A percentile compares a stretch with the other conserved stretches of the same genome.
Evolutionary conservation across 108 stramenopile genomes (phyloP).

Genomic region (Cyclostephanos invisitatus): DNA sequence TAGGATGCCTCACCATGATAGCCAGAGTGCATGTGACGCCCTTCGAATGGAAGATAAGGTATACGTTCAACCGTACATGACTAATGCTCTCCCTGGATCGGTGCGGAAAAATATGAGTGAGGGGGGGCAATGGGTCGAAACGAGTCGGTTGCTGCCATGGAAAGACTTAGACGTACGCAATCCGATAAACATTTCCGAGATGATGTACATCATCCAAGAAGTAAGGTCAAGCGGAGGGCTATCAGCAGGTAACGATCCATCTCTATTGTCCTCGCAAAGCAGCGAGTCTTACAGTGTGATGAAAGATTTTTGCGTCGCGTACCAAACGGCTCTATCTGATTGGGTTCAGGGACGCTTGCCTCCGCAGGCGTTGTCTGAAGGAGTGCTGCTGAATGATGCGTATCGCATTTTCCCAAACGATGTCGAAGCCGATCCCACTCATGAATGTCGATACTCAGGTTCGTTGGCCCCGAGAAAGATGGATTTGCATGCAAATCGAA

Average conservation of each 20-base stretch:
- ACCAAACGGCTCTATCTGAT: slow-evolving; percentile 21
- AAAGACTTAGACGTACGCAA: slow-evolving; percentile 20
- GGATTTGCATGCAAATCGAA: not conserved
- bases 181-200: not conserved
- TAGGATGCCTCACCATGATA: not conserved
- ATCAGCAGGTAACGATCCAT: not conserved
- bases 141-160: slow-evolving; percentile 15
- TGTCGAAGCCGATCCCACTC: slow-evolving; percentile 22
- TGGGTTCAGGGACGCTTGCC: slow-evolving; percentile 19
- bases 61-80: slow-evolving; percentile 33
- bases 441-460: slow-evolving; percentile 17
- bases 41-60: slow-evolving; percentile 4
- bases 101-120: slow-evolving; percentile 18
- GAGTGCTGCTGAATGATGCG: slow-evolving; percentile 13
- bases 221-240: not conserved
- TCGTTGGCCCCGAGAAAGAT: slow-evolving; percentile 3
- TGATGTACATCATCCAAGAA: slow-evolving; percentile 22
- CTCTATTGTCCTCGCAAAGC: not conserved
- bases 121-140: slow-evolving; percentile 37
- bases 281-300: slow-evolving; percentile 9
- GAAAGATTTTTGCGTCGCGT: slow-evolving; percentile 22
- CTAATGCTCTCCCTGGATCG: slow-evolving; percentile 22
- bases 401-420: slow-evolving; percentile 10
- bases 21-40: not conserved
- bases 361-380: slow-evolving; percentile 8